Evolutionary conservation across 345 rosid genomes (phyloP), one percentile per base, ranked within the genome.

Genomic region (Lepidium sativum): DNA sequence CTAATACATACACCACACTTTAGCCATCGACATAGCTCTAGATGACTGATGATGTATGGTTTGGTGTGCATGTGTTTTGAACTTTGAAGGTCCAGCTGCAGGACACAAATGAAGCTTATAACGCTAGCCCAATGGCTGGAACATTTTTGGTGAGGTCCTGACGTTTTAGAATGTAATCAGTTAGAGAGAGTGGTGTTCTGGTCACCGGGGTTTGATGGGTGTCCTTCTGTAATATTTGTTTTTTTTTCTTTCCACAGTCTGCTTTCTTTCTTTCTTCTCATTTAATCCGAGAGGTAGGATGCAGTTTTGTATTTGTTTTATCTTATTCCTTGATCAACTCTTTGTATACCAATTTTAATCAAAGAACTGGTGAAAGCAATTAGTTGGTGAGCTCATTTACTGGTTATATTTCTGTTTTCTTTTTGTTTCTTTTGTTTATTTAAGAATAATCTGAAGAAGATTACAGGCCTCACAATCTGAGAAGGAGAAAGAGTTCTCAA

Each of bases 71-170:
- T 65, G 41, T 47, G 42, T 62, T 73, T 60, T 67, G 52, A 63
- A 63, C 31, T 37, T 60, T 60, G 69, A 62, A 74, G 65, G 69
- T 74, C 45, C 69, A 68, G 69, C 74, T 32, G 65, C 78, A 68
- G 65, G 65, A 62, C 74, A 68, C 59, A 45, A 67, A 62, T 53
- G 63, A 74, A 54, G 60, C 39, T 52, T 40, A 33, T 37, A 27
- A 51, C 65, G 45, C 67, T 70, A 70, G 75, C 45, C 40, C 23
- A 44, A 73, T 18, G 64, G 59, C 77, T 73, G 64, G 53, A 73
- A 73, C 73, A 74, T 54, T 74, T 74, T 68, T 74, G 77, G 65
- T 62, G 69, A 47, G 59, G 55, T 60, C 64, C 44, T 53, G 15
- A 63, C 60, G 35, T 34, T 42, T 67, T 71, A 64, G 70, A 56